Conservation (phyloP, 495 filamentous ascomycete species). For the Talaromyces nanjingensis region DNA sequence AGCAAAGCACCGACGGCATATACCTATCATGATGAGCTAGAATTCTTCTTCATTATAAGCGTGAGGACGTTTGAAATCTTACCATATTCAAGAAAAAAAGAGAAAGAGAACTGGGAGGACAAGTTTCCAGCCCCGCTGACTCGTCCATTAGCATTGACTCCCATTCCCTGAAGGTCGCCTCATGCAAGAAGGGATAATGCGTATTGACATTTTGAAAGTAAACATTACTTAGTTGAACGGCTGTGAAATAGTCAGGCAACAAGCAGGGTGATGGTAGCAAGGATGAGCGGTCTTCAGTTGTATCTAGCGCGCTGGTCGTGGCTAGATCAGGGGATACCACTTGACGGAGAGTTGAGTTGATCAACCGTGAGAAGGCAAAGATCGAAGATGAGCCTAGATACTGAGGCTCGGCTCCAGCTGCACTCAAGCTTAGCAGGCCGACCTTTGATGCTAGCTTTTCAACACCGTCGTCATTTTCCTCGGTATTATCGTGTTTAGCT, state of each 20-base stretch:
- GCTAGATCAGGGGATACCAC: neutral
- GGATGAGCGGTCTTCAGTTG: neutral
- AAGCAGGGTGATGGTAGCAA: conserved; percentile 7
- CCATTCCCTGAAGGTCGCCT: conserved; percentile 13
- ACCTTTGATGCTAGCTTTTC: conserved; percentile 5
- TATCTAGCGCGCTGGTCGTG: neutral
- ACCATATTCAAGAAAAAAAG: conserved; percentile 16
- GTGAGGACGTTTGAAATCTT: neutral
- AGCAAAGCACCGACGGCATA: conserved; percentile 16
- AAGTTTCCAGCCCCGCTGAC: neutral
- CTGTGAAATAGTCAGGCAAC: conserved; percentile 7
- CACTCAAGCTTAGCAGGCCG: conserved; percentile 4
- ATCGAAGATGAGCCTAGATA: conserved; percentile 8
- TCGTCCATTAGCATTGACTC: conserved; percentile 1
- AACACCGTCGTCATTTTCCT: neutral
- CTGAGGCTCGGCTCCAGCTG: conserved; percentile 5
- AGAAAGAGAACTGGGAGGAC: neutral
- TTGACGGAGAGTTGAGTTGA: neutral
- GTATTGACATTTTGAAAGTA: conserved; percentile 16
- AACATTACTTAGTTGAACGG: conserved; percentile 7
- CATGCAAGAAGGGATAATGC: conserved; percentile 17
- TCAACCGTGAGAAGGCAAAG: conserved; percentile 8
- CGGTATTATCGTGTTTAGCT: neutral
- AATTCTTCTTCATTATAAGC: neutral
- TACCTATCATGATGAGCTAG: conserved; percentile 7